Percentiles rank a stretch among this genome's conserved stretches.
phyloP scores from a whole-genome alignment of 768 basidiomycete genomes.

The Agrocybe praecox region DNA sequence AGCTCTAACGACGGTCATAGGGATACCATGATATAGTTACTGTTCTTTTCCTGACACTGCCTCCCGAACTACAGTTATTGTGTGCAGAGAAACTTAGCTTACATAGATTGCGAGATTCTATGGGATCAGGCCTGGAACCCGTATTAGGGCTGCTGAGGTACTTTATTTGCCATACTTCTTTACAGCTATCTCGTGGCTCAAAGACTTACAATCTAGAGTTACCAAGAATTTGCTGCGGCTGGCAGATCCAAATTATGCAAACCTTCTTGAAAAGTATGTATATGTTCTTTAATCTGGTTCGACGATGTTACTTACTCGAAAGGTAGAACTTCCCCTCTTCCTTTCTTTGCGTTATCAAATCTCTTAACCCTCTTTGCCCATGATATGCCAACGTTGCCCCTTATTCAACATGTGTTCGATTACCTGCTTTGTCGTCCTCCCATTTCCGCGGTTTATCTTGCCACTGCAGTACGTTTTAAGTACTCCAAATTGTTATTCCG shows the following conservation, averaged over 20 bases:
- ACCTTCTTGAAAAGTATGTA: conserved; percentile 66
- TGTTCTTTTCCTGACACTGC: conserved; percentile 78
- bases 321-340: conserved; percentile 70
- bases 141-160: conserved; percentile 80
- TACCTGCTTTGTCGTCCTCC: conserved; percentile 85
- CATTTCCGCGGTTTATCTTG: conserved; percentile 79
- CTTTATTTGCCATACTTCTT: neutral
- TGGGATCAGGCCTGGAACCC: conserved; percentile 84
- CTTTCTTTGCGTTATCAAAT: conserved; percentile 89
- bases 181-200: too few species aligned
- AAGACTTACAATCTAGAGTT: conserved; percentile 46
- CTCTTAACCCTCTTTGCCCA: conserved; percentile 92
- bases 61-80: conserved; percentile 53
- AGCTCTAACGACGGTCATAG: conserved; percentile 35
- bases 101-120: conserved; percentile 82
- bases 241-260: conserved; percentile 70
- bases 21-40: conserved; percentile 94
- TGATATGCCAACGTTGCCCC: conserved; percentile 85
- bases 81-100: conserved; percentile 77
- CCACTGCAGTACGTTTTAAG: conserved; percentile 66
- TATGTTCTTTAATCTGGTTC: neutral
- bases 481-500: neutral
- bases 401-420: conserved; percentile 92
- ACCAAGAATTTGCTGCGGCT: conserved; percentile 73
- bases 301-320: neutral